phyloP scores from a whole-genome alignment of 805 yeast species.

The Starmerella bombicola region DNA sequence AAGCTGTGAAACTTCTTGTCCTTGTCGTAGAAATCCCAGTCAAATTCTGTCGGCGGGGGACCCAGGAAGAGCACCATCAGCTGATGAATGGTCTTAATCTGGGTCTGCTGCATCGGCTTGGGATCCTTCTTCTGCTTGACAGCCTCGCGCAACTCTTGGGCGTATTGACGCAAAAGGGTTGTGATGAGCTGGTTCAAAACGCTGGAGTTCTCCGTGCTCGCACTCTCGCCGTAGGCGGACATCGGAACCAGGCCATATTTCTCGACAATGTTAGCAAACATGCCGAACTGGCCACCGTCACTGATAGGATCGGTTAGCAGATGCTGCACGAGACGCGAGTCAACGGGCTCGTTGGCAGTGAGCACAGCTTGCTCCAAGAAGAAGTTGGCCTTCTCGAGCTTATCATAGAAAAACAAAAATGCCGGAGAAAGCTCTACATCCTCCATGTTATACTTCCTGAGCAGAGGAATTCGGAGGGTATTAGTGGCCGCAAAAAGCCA shows the following conservation, averaged over 20 bases:
- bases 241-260: constrained; percentile 77
- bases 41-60: constrained; percentile 61
- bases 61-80: constrained; percentile 60
- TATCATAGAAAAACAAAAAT: constrained; percentile 72
- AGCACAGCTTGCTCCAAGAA: constrained; percentile 66
- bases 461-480: constrained; percentile 50
- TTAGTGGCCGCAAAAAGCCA: constrained; percentile 84
- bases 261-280: constrained; percentile 62
- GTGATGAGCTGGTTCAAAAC: constrained; percentile 50
- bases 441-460: constrained; percentile 49
- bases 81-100: constrained; percentile 49
- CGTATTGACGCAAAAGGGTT: constrained; percentile 66
- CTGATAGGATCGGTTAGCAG: constrained; percentile 52
- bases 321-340: constrained; percentile 57
- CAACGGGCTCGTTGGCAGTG: constrained; percentile 53
- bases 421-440: constrained; percentile 66
- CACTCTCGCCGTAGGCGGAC: constrained; percentile 57
- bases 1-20: constrained; percentile 39
- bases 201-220: constrained; percentile 40
- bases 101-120: constrained; percentile 31
- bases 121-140: constrained; percentile 32
- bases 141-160: constrained; percentile 49
- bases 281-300: constrained; percentile 84
- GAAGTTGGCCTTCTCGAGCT: constrained; percentile 71
- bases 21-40: constrained; percentile 67